Conservation (phyloP, 2,329 filamentous ascomycete genomes). For the Xylariaceae sp. region DNA sequence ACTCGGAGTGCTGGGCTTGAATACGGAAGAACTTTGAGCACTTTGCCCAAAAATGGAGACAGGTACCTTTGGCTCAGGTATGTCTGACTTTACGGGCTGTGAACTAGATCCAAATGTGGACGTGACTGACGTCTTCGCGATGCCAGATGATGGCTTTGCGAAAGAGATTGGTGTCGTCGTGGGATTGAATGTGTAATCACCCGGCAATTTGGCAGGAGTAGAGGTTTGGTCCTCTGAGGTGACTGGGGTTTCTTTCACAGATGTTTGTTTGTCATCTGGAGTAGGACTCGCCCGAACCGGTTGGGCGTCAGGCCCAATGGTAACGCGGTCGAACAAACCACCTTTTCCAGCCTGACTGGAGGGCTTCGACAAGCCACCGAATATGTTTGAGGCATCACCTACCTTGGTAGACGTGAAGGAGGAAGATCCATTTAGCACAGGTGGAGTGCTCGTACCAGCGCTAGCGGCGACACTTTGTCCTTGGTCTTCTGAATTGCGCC, state of each 20-base stretch:
- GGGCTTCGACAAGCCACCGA: slow-evolving; percentile 21
- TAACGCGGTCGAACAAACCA: slow-evolving; percentile 31
- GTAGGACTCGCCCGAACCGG: slow-evolving; percentile 27
- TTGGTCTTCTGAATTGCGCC: slow-evolving; percentile 39
- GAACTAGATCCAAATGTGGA: slow-evolving; percentile 10
- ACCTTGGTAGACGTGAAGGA: slow-evolving; percentile 32
- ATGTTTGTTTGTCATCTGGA: slow-evolving; percentile 18
- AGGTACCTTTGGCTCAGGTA: slow-evolving; percentile 26
- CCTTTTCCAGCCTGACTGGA: slow-evolving; percentile 24
- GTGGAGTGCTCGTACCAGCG: slow-evolving; percentile 37
- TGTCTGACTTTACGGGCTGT: slow-evolving; percentile 30
- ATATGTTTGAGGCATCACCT: slow-evolving; percentile 18
- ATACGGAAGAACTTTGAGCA: slow-evolving; percentile 7
- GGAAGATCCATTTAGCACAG: slow-evolving; percentile 32
- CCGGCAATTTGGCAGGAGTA: slow-evolving; percentile 30
- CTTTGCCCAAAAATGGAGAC: slow-evolving; percentile 20
- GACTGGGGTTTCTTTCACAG: slow-evolving; percentile 13
- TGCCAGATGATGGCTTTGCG: slow-evolving; percentile 11
- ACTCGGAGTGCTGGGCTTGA: slow-evolving; percentile 12
- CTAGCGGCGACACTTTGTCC: slow-evolving; percentile 40
- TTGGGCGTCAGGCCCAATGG: slow-evolving; percentile 30
- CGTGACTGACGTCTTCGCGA: slow-evolving; percentile 5
- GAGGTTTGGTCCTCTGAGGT: slow-evolving; percentile 15
- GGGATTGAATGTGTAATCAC: slow-evolving; percentile 31
- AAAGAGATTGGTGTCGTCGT: slow-evolving; percentile 31